Base-by-base conservation (phyloP, 768 basidiomycete species). In the Tricholoma terreum region DNA sequence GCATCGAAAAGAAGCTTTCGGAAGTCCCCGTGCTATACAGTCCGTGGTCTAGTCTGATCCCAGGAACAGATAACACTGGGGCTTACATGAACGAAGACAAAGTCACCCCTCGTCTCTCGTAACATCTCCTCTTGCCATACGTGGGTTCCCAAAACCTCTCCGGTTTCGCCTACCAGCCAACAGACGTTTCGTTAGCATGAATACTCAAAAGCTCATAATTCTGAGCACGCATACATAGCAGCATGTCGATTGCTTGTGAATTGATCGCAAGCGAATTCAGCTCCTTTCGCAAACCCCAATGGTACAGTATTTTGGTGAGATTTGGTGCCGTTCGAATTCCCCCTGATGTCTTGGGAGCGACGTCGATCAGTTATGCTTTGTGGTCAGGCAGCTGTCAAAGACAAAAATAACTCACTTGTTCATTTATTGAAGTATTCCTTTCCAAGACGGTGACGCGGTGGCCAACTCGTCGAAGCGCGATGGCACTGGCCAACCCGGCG, bases 401-500 rank as follows among this genome's bases (percentile, higher is more conserved):
- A 34, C 11, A 38, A 42, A 38, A 52, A 50, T 17, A 43, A 36
- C 58, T 54, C 42, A 65, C 65, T 34, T 58, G 49, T 3, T n/a
- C 30, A 36, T 56, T 53, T 46, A 66, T 56, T 30, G 52, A 53
- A 17, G 46, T 42, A 33, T 72, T 66, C 24, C 60, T 59, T 61
- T 86, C 85, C 21, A 86, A 66, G 4, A 87, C 78, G 1, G 74
- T 65, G 1, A 84, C 84, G 35, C 72, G 68, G 65, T 86, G 85
- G 4, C 85, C 85, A 15, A 78, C 77, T 55, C 80, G 73, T 50
- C 76, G 71, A 14, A 87, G 71, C 4, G 80, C 78, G 57, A 80
- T 73, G 0, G 85, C 85, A 57, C 78, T 77, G 2, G 83, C 71
- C 21, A 85, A 69, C 6, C 85, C 85, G 6, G 80, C 73, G 17